Conservation (phyloP, 257 asterid genomes). For the Cruciata laevipes region DNA sequence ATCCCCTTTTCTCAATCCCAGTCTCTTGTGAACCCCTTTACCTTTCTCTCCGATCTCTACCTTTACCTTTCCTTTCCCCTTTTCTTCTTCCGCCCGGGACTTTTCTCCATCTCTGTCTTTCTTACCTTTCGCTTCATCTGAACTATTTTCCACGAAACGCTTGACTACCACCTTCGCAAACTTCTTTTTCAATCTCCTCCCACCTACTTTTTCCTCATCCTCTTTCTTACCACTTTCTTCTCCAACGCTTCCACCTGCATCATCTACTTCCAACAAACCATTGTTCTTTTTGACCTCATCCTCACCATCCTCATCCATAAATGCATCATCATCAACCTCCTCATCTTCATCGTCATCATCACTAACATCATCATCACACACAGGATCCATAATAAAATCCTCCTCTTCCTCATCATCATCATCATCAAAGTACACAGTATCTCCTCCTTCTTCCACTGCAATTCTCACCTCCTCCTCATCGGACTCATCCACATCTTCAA, state of each 20-base stretch:
- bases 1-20: slow-evolving; percentile 21
- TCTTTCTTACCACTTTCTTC: slow-evolving; percentile 6
- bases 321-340: not conserved
- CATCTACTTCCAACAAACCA: not conserved
- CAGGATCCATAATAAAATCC: not conserved
- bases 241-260: not conserved
- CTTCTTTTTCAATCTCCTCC: not conserved
- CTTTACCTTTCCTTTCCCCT: slow-evolving; percentile 17
- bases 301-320: not conserved
- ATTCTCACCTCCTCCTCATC: not conserved
- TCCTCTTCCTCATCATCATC: not conserved
- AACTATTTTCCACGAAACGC: not conserved
- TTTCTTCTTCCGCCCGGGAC: slow-evolving; percentile 6
- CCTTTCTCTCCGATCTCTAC: slow-evolving; percentile 27
- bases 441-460: slow-evolving; percentile 7
- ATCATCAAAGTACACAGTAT: not conserved
- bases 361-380: too few species aligned
- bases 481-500: not conserved
- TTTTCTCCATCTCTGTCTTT: not conserved
- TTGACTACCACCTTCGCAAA: not conserved
- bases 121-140: slow-evolving; percentile 1
- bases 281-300: not conserved
- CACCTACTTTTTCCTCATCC: not conserved
- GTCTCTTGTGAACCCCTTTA: slow-evolving; percentile 20
- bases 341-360: not conserved